Conservation (phyloP, 495 filamentous ascomycete genomes). For the Penicillium diatomitis region DNA sequence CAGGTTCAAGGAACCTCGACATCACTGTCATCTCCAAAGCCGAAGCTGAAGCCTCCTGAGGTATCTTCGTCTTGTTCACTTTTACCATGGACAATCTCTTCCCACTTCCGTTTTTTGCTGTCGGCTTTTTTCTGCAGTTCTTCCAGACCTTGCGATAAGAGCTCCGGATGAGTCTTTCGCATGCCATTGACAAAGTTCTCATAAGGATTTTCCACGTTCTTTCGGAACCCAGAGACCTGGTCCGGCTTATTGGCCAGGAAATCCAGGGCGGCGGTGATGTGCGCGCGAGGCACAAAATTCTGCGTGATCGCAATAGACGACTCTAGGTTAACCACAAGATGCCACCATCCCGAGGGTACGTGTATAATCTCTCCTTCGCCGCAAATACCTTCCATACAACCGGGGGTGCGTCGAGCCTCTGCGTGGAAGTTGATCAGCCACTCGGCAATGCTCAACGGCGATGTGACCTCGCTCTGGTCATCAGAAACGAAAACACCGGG, state of each 20-base stretch:
- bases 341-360: slow-evolving; percentile 94
- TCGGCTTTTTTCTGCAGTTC: slow-evolving; percentile 54
- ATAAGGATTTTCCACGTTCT: slow-evolving; percentile 64
- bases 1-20: slow-evolving; percentile 41
- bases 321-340: slow-evolving; percentile 85
- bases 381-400: slow-evolving; percentile 84
- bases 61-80: slow-evolving; percentile 33
- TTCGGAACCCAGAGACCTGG: slow-evolving; percentile 79
- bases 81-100: slow-evolving; percentile 51
- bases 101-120: slow-evolving; percentile 78
- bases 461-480: slow-evolving; percentile 91
- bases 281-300: slow-evolving; percentile 81
- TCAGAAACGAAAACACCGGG: slow-evolving; percentile 88
- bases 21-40: slow-evolving; percentile 61
- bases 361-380: slow-evolving; percentile 82
- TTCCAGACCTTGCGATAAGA: slow-evolving; percentile 53
- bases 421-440: slow-evolving; percentile 88
- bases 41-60: slow-evolving; percentile 68
- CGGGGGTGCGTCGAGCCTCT: slow-evolving; percentile 68
- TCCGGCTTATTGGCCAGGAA: slow-evolving; percentile 78
- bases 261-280: slow-evolving; percentile 63
- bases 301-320: slow-evolving; percentile 84
- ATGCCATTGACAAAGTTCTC: slow-evolving; percentile 66
- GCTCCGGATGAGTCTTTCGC: slow-evolving; percentile 48
- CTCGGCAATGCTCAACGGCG: slow-evolving; percentile 89